A percentile compares a stretch with the other conserved stretches of the same genome.
Conservation (phyloP, 2,329 filamentous ascomycete species). For the Meredithiella fracta region DNA sequence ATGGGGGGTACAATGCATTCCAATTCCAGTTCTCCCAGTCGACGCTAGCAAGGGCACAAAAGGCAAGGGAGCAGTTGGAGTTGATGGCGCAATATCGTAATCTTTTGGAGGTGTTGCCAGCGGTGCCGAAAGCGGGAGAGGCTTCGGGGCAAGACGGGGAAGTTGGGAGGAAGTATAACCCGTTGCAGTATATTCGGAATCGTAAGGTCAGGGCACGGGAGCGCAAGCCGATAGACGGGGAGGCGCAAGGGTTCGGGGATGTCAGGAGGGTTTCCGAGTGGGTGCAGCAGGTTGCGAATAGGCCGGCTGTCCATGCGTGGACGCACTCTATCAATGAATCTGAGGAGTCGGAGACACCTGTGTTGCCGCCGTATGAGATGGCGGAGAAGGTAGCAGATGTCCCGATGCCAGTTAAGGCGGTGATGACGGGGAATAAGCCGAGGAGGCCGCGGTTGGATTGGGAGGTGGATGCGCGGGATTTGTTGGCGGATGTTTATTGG, state of each 20-base stretch:
- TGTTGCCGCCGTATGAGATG: constrained; percentile 29
- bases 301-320: constrained; percentile 16
- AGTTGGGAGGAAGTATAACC: constrained; percentile 66
- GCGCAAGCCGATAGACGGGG: constrained; percentile 55
- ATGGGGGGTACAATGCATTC: constrained; percentile 23
- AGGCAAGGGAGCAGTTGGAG: constrained; percentile 71
- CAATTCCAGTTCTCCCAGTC: constrained; percentile 58
- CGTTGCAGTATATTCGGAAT: constrained; percentile 82
- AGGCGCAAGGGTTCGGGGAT: constrained; percentile 62
- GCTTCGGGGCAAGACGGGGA: constrained; percentile 19
- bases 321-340: not conserved
- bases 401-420: constrained; percentile 27
- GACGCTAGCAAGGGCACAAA: constrained; percentile 67
- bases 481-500: constrained; percentile 85
- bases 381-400: constrained; percentile 30
- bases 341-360: constrained; percentile 8
- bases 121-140: constrained; percentile 36
- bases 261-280: constrained; percentile 54
- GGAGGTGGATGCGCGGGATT: constrained; percentile 66
- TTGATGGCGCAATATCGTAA: constrained; percentile 71
- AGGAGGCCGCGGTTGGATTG: constrained; percentile 69
- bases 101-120: constrained; percentile 62
- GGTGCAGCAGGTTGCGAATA: constrained; percentile 47
- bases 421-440: constrained; percentile 34
- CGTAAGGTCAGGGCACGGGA: constrained; percentile 69